These are phyloP conservation scores for Colletotrichum sojae DNA, from an alignment of 2,329 filamentous ascomycete species.

Conservation along the genomic window DNA sequence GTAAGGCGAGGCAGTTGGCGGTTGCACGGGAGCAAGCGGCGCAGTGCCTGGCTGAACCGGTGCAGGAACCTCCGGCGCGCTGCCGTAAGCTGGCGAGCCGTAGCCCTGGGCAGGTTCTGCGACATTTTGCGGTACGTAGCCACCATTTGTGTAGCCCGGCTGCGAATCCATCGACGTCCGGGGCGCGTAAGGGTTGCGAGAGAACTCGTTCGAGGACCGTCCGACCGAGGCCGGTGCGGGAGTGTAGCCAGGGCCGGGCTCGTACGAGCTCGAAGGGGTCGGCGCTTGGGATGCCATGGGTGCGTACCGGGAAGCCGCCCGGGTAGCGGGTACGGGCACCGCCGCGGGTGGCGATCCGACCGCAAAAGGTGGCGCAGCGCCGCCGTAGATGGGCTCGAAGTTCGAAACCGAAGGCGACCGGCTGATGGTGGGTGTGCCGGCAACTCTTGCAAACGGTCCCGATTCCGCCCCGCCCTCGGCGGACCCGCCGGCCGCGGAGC, in stretches of 20 bases:
- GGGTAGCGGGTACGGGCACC: constrained; percentile 54
- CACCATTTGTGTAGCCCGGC: constrained; percentile 44
- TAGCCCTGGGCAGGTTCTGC: constrained; percentile 50
- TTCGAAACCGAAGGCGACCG: constrained; percentile 78
- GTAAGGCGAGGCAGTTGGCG: constrained; percentile 34
- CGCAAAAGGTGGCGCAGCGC: constrained; percentile 53
- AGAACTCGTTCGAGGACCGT: constrained; percentile 49
- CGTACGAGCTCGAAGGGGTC: constrained; percentile 45
- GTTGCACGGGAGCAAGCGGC: constrained; percentile 20
- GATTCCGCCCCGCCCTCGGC: constrained; percentile 71
- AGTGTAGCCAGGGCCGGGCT: constrained; percentile 42
- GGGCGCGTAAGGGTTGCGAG: constrained; percentile 46
- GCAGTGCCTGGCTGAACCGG: constrained; percentile 1
- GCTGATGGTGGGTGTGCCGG: constrained; percentile 81
- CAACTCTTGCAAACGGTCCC: constrained; percentile 87
- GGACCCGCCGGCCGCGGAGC: constrained; percentile 68
- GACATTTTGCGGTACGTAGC: constrained; percentile 51
- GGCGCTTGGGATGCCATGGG: constrained; percentile 52
- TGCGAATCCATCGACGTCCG: constrained; percentile 60
- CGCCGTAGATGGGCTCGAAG: constrained; percentile 80
- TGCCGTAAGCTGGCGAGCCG: constrained; percentile 36
- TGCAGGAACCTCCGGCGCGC: constrained; percentile 5
- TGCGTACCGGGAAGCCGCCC: constrained; percentile 66
- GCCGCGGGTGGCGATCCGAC: constrained; percentile 50
- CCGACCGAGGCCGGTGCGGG: constrained; percentile 44